Base-by-base conservation (phyloP, 1,284 basidiomycete genomes). In the Entoloma clypeatum region DNA sequence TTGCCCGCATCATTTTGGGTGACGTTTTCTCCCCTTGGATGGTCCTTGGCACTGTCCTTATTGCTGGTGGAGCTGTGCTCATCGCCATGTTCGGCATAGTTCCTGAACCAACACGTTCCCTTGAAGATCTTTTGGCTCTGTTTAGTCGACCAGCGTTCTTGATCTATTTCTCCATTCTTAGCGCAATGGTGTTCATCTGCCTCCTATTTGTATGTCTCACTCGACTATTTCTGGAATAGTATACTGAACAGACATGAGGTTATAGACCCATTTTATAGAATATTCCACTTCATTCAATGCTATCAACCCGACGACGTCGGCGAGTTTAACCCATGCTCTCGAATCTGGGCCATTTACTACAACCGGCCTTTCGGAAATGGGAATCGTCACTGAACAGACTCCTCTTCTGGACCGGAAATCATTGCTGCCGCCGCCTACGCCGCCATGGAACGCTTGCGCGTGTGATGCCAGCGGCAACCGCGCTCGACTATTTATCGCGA, bases 21-120 rank as follows among this genome's bases (percentile, higher is more conserved):
- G 92, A 95, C 58, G 73, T 82, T 14, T 91, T 96, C 64, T 91
- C 90, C 4, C 74, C 73, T 8, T 86, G 83, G 70, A 89, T 95
- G 78, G 68, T 92, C 39, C 62, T 88, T 8, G 93, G 92, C 18
- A 96, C 92, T 3, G 62, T 86, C 22, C 72, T 96, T 54, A 94
- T 98, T 48, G 89, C 90, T 1, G 79, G 81, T 8, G 93, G 93
- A 22, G 93, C 94, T 1, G 81, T 92, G 23, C 72, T 95, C 44
- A 93, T 98, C 45, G 92, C 88, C 14, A 72, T 92, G 43, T 97
- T 95, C 61, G 93, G 93, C 38, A 89, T 93, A 43, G 89, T 97
- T 0, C 82, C 87, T n/a, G 92, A 96, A 61, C 79, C 80, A 8
- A 90, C 88, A n/a, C 90, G 89, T 53, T 84, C 85, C 1, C 73